phyloP scores from a whole-genome alignment of 768 basidiomycete species.

The Suillus subalutaceus region DNA sequence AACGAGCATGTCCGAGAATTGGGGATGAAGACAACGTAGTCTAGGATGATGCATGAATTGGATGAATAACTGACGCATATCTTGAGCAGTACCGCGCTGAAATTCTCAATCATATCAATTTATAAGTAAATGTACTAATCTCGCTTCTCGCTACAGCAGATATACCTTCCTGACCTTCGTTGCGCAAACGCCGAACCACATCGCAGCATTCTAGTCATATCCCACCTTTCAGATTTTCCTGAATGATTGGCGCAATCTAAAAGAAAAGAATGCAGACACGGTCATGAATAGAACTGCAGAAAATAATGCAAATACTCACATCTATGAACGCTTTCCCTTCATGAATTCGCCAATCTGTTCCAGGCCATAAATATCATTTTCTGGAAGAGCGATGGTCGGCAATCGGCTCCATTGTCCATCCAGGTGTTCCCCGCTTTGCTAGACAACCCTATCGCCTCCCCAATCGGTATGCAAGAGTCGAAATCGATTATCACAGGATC shows the following conservation, averaged over 20 bases:
- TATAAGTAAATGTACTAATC: not conserved
- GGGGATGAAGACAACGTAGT: too few relatives aligned
- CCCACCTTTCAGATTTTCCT: not conserved
- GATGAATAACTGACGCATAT: too few relatives aligned
- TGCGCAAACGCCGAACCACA: not conserved
- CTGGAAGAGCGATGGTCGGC: not conserved
- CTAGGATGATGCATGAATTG: too few relatives aligned
- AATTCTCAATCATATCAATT: too few relatives aligned
- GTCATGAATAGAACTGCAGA: not conserved
- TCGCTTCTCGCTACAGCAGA: not conserved
- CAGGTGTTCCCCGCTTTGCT: not conserved
- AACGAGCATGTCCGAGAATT: too few relatives aligned
- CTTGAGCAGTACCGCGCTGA: too few relatives aligned
- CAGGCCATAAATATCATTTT: not conserved
- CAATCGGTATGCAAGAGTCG: conserved; percentile 10
- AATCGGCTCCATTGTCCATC: not conserved
- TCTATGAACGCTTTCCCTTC: not conserved
- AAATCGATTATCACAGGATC: conserved; percentile 30
- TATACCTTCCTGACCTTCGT: not conserved
- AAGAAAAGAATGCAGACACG: not conserved
- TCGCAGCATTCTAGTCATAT: not conserved
- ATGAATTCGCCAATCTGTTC: not conserved
- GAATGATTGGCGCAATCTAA: not conserved
- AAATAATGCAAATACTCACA: not conserved
- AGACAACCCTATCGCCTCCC: not conserved